Conservation (phyloP, 768 basidiomycete species). For the Phanerochaete carnosa region DNA sequence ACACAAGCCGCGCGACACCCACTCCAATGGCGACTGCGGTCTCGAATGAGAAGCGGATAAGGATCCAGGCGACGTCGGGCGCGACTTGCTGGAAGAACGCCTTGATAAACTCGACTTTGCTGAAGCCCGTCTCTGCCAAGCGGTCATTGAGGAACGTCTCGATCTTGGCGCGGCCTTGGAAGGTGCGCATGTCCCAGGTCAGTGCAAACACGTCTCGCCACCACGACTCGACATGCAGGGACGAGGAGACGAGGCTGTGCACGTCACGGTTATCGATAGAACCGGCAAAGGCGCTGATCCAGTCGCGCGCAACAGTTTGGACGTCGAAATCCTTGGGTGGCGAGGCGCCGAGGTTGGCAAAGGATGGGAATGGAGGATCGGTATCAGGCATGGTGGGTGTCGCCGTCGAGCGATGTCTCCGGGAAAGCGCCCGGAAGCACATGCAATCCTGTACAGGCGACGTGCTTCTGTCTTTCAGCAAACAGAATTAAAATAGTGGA, state of each 20-base stretch:
- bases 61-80: constrained; percentile 56
- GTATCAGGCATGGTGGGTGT: no score
- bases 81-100: constrained; percentile 23
- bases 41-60: constrained; percentile 54
- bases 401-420: no score
- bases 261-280: not conserved
- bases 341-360: not conserved
- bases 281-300: not conserved
- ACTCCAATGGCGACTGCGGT: constrained; percentile 44
- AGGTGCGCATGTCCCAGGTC: constrained; percentile 53
- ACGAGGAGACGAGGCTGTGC: not conserved
- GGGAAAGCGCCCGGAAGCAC: no score
- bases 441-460: no score
- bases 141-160: constrained; percentile 34
- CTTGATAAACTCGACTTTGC: constrained; percentile 32
- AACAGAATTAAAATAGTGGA: no score
- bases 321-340: not conserved
- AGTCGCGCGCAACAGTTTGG: not conserved
- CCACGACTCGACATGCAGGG: constrained; percentile 9
- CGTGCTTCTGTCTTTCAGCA: no score
- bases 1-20: constrained; percentile 55
- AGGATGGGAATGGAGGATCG: not conserved
- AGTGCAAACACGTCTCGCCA: constrained; percentile 16
- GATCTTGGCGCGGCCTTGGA: constrained; percentile 35
- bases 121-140: constrained; percentile 27